These are phyloP conservation scores for Lipomyces japonicus DNA, from an alignment of 805 yeast species.

Conservation along the genomic window DNA sequence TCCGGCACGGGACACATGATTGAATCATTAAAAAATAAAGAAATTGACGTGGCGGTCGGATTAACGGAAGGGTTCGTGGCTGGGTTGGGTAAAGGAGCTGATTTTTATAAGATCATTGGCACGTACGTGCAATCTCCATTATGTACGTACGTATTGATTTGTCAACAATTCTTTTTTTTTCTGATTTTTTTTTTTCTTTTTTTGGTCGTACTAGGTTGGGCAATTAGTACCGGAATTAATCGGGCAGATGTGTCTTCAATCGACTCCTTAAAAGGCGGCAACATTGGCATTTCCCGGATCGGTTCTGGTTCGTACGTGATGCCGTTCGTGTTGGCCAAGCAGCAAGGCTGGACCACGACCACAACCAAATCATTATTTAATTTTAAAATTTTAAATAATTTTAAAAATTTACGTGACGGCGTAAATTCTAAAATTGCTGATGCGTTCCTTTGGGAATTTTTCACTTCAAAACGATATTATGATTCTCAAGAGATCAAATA, in stretches of 20 bases:
- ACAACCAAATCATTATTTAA: constrained; percentile 45
- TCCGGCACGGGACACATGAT: constrained; percentile 89
- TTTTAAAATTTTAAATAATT: constrained; percentile 54
- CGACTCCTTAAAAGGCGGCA: constrained; percentile 55
- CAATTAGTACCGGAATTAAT: constrained; percentile 69
- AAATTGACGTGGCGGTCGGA: constrained; percentile 80
- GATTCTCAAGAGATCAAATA: constrained; percentile 74
- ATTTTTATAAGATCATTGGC: constrained; percentile 62
- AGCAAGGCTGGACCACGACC: constrained; percentile 46
- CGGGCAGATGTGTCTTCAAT: constrained; percentile 54
- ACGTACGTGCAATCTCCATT: constrained; percentile 84
- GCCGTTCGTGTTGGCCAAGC: constrained; percentile 77
- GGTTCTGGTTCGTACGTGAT: constrained; percentile 91
- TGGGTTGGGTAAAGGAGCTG: constrained; percentile 69
- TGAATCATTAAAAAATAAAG: constrained; percentile 58
- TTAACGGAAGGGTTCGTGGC: constrained; percentile 88
- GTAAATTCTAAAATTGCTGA: constrained; percentile 66
- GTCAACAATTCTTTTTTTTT: constrained; percentile 1
- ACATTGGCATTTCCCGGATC: constrained; percentile 76
- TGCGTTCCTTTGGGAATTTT: constrained; percentile 95
- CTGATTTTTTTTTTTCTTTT: background rate
- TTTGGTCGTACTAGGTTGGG: constrained; percentile 50
- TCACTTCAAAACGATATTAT: constrained; percentile 81
- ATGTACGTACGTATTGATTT: constrained; percentile 37
- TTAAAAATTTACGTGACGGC: constrained; percentile 71